These are phyloP conservation scores for Tremella fuciformis DNA, from an alignment of 768 basidiomycete species.

Conservation along the genomic window DNA sequence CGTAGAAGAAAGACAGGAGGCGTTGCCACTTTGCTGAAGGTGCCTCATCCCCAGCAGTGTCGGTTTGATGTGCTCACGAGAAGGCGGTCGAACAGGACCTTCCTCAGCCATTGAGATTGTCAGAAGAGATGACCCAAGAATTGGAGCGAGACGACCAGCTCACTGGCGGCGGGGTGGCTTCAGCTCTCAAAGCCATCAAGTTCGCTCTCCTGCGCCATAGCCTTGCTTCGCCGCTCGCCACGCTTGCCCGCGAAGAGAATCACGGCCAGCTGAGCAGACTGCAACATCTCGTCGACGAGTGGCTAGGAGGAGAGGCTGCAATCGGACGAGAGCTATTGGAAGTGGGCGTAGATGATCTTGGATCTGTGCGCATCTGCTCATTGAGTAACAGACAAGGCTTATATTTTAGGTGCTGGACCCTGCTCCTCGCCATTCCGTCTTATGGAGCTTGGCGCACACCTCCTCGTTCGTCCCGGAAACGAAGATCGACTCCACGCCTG, in stretches of 20 bases:
- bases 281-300: constrained; percentile 11
- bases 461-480: constrained; percentile 1
- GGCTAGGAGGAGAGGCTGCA: constrained; percentile 7
- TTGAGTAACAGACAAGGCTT: neutral
- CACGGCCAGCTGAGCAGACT: constrained; percentile 6
- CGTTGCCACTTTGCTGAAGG: constrained; percentile 15
- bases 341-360: constrained; percentile 17
- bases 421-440: constrained; percentile 34
- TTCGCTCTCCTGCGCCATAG: constrained; percentile 36
- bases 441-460: constrained; percentile 30
- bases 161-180: constrained; percentile 28
- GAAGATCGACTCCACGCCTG: no score
- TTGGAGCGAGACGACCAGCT: constrained; percentile 23
- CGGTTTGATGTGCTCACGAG: neutral
- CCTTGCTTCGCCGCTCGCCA: constrained; percentile 25
- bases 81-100: constrained; percentile 19
- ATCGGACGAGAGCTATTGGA: constrained; percentile 21
- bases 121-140: constrained; percentile 26
- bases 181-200: constrained; percentile 29
- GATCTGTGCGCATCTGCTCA: neutral
- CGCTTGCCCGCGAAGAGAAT: constrained; percentile 4
- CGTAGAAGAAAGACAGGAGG: constrained; percentile 8
- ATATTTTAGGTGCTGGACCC: constrained; percentile 31
- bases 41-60: neutral
- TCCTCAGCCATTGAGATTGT: constrained; percentile 9